These are phyloP conservation scores for Micractinium conductrix DNA, from an alignment of 139 green algal species.

Conservation along the genomic window DNA sequence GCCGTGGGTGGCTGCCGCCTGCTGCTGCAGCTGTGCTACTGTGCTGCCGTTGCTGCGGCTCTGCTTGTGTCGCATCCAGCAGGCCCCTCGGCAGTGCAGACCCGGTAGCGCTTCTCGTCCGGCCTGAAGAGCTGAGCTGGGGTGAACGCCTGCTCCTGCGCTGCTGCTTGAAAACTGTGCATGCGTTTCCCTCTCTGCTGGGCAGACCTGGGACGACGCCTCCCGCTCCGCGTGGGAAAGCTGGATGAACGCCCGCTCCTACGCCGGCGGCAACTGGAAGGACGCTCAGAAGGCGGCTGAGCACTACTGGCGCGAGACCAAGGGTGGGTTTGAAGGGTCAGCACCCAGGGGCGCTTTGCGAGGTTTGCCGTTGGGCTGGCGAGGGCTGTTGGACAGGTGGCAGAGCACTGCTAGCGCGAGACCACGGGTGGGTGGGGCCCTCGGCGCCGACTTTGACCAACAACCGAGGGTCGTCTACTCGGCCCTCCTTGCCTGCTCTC, in stretches of 20 bases:
- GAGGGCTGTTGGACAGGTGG: no score
- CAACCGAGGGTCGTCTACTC: no score
- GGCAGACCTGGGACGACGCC: slow-evolving; percentile 38
- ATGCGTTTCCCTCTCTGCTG: neutral
- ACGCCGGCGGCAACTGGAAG: slow-evolving; percentile 32
- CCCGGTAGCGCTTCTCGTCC: neutral
- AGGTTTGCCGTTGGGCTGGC: neutral
- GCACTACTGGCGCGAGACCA: slow-evolving; percentile 41
- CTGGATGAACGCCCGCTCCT: slow-evolving; percentile 31
- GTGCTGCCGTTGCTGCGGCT: no score
- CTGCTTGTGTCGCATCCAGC: no score
- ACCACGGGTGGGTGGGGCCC: no score
- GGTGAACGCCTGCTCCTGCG: neutral
- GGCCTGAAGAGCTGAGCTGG: neutral
- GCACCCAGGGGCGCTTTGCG: no score
- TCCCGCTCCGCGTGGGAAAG: slow-evolving; percentile 33
- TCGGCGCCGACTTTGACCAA: no score
- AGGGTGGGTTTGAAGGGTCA: slow-evolving; percentile 26
- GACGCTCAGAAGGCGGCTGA: slow-evolving; percentile 36
- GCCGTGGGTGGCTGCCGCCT: no score
- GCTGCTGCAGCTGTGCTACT: no score
- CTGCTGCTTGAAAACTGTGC: neutral
- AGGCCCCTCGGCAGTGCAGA: neutral
- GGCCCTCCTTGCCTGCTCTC: no score
- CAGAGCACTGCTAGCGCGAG: no score